Conservation (phyloP, 2,329 filamentous ascomycete genomes). For the Xylariales sp. region DNA sequence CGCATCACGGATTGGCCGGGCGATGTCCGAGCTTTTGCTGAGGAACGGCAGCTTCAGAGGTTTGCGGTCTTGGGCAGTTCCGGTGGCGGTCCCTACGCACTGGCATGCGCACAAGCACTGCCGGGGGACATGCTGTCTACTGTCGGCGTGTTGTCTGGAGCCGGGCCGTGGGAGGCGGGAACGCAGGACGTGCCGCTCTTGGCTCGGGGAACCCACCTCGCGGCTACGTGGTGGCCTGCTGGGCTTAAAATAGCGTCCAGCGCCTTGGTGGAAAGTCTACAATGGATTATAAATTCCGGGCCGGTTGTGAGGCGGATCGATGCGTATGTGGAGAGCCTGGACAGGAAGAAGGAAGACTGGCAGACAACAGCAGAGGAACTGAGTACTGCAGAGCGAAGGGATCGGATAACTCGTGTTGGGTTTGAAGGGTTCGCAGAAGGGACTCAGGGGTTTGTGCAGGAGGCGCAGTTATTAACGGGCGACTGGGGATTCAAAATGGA, state of each 20-base stretch:
- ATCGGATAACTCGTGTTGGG: background rate
- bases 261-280: background rate
- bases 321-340: background rate
- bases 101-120: slow-evolving; percentile 35
- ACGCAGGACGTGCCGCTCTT: background rate
- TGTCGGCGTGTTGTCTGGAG: background rate
- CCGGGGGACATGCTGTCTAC: background rate
- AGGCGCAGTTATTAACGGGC: background rate
- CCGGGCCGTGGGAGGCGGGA: background rate
- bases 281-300: background rate
- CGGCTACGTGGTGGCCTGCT: background rate
- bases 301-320: background rate
- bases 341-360: background rate
- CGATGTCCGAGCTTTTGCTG: slow-evolving; percentile 36
- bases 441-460: background rate
- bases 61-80: slow-evolving; percentile 41
- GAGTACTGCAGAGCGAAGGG: background rate
- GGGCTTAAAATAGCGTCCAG: background rate
- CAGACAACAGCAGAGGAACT: background rate
- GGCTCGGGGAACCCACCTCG: background rate
- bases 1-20: slow-evolving; percentile 29
- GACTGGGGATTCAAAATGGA: background rate
- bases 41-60: slow-evolving; percentile 31
- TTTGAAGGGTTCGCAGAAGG: background rate
- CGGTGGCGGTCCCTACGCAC: slow-evolving; percentile 41